Base-by-base conservation (phyloP, 1,284 basidiomycete species). In the Albatrellus sp. region DNA sequence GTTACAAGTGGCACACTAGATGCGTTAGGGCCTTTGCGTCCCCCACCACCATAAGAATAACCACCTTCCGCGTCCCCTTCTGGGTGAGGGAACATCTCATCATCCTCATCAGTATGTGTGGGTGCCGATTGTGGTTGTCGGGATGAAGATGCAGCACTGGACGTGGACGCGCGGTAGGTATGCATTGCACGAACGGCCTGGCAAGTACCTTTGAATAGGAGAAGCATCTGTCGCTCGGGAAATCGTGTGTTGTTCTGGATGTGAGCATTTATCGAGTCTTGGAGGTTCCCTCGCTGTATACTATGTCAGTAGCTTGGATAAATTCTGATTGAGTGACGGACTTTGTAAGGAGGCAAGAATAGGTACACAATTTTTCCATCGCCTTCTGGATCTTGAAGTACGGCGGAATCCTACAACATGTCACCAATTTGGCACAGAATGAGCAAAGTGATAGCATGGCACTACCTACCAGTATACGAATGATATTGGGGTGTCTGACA, bases 311-410 rank as follows among this genome's bases (percentile, higher is more conserved):
- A 28, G 48, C 8, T 11, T 36, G 41, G 24, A 46, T 44, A 39
- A 24, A 19, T 31, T 33, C 3, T 20, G 19, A 32, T 38, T 41
- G 40, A 29, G 37, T 19, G 12, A 53, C 58, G 38, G 47, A 78
- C 85, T 68, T 86, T 83, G 67, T 91, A 94, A 37, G 90, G 70
- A 0, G 92, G 91, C 12, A 96, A 67, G 67, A 96, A 94, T 20
- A 91, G 76, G 59, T 96, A 97, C 40, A 96, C 90, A 51, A 97
- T 86, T 61, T 94, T 89, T 17, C 91, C 92, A 44, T 92, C 90
- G n/a, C 83, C 86, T 50, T 89, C 82, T 17, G 83, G 80, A 57
- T 94, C 92, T 64, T 96, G 92, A 0, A 93, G 80, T 9, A 94
- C 89, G 2, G 90, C 89, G n/a, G 88, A 91, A 59, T 96, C 92